These are phyloP conservation scores for Trichoderma breve DNA, from an alignment of 2,329 filamentous ascomycete species.

Conservation along the genomic window DNA sequence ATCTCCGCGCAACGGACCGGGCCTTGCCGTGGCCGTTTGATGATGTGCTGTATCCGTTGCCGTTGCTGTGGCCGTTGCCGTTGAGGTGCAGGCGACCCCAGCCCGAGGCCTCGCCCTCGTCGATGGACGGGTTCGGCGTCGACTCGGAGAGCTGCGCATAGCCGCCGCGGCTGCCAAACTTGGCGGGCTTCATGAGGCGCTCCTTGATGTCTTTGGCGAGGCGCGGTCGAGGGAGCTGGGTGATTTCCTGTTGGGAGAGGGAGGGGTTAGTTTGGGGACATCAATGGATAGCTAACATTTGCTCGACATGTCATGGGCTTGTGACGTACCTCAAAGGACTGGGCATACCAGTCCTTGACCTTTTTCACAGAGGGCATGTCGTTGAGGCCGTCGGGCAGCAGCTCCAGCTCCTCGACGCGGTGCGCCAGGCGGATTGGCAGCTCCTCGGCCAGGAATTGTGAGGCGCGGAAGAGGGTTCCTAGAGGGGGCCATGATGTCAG, in stretches of 20 bases:
- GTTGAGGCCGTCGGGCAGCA: slow-evolving; percentile 90
- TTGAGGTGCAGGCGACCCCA: slow-evolving; percentile 46
- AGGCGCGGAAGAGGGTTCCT: slow-evolving; percentile 96
- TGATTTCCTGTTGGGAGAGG: slow-evolving; percentile 72
- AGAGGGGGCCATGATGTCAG: slow-evolving; percentile 60
- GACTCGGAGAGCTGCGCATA: slow-evolving; percentile 75
- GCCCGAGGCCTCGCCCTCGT: slow-evolving; percentile 74
- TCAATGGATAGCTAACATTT: neutral
- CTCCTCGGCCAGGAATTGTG: slow-evolving; percentile 97
- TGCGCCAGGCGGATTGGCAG: slow-evolving; percentile 95
- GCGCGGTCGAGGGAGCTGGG: slow-evolving; percentile 73
- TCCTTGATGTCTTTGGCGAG: slow-evolving; percentile 74
- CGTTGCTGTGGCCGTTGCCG: slow-evolving; percentile 38
- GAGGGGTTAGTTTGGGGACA: no score
- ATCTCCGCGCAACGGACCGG: slow-evolving; percentile 56
- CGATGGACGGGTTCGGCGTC: slow-evolving; percentile 86
- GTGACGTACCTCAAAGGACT: slow-evolving; percentile 89
- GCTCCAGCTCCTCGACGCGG: slow-evolving; percentile 89
- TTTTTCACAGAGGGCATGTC: slow-evolving; percentile 96
- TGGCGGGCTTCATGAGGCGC: slow-evolving; percentile 69
- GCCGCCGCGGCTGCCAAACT: slow-evolving; percentile 53
- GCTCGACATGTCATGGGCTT: neutral
- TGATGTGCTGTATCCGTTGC: neutral
- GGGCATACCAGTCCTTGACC: slow-evolving; percentile 97
- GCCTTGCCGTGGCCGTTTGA: slow-evolving; percentile 35